A percentile compares a stretch with the other conserved stretches of the same genome.
These are phyloP conservation scores for Planoprotostelium fungivorum DNA, from an alignment of 78 protist genomes.

Conservation along the genomic window DNA sequence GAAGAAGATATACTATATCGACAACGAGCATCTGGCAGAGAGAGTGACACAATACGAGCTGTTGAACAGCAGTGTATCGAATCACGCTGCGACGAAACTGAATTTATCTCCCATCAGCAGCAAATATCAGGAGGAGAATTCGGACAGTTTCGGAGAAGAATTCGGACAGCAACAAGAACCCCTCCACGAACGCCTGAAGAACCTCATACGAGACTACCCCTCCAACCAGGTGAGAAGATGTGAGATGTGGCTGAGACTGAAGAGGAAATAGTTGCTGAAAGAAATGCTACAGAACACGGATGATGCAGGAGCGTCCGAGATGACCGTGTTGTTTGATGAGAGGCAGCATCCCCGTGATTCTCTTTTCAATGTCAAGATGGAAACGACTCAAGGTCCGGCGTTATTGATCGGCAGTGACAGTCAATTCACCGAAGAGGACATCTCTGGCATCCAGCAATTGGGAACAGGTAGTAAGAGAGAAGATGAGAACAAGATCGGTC, in stretches of 20 bases:
- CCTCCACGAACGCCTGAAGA: background rate
- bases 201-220: background rate
- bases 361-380: background rate
- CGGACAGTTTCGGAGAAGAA: background rate
- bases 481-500: slow-evolving; percentile 25
- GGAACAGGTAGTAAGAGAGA: slow-evolving; percentile 11
- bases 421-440: slow-evolving; percentile 28
- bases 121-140: background rate
- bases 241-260: background rate
- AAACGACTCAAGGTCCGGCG: slow-evolving; percentile 7
- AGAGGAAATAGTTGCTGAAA: slow-evolving; percentile 6
- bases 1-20: background rate
- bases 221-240: background rate
- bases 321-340: slow-evolving; percentile 31
- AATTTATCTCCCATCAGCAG: background rate
- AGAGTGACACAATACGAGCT: background rate
- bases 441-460: background rate
- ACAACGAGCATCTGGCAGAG: background rate
- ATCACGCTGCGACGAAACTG: background rate
- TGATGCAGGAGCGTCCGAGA: slow-evolving; percentile 55
- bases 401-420: slow-evolving; percentile 2
- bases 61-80: background rate
- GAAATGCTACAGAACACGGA: slow-evolving; percentile 80
- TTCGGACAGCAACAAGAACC: background rate
- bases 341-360: background rate